Percentiles rank a stretch among this genome's conserved stretches.
phyloP scores from a whole-genome alignment of 345 rosid genomes.

The Schrenkiella parvula region DNA sequence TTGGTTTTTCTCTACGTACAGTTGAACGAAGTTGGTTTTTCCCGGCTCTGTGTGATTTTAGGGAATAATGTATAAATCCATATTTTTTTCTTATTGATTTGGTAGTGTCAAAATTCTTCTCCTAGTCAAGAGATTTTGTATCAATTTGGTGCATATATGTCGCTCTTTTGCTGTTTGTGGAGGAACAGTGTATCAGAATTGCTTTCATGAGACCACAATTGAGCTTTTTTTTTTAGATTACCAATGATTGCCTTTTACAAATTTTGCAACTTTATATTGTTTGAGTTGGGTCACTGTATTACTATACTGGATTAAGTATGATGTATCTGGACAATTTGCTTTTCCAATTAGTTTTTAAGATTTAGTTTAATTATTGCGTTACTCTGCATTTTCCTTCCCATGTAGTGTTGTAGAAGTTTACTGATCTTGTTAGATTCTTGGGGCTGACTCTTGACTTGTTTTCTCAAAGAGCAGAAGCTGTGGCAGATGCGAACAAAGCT shows the following conservation, averaged over 20 bases:
- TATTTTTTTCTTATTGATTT: too few relatives aligned
- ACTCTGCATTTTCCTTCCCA: not conserved
- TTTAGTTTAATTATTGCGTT: not conserved
- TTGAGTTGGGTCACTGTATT: not conserved
- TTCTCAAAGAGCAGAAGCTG: slow-evolving; percentile 57
- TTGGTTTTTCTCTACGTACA: not conserved
- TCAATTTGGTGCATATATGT: not conserved
- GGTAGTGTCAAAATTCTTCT: not conserved
- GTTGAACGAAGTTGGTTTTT: not conserved
- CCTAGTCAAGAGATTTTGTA: not conserved
- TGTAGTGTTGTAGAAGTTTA: not conserved
- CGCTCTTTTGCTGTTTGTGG: not conserved
- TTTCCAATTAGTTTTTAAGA: not conserved
- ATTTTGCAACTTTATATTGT: not conserved
- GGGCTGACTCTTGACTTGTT: not conserved
- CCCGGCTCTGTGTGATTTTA: not conserved
- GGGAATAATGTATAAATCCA: too few relatives aligned
- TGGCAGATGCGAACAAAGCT: slow-evolving; percentile 76
- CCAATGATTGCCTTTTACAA: not conserved
- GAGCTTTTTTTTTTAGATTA: not conserved
- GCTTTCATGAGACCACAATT: not conserved
- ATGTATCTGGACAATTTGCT: not conserved
- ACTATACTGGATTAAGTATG: not conserved
- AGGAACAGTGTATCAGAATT: not conserved
- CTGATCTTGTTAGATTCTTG: not conserved